Percentiles rank a stretch among this genome's conserved stretches.
Evolutionary conservation across 768 basidiomycete genomes (phyloP).

Genomic region (Omphalotus guepiniiformis): DNA sequence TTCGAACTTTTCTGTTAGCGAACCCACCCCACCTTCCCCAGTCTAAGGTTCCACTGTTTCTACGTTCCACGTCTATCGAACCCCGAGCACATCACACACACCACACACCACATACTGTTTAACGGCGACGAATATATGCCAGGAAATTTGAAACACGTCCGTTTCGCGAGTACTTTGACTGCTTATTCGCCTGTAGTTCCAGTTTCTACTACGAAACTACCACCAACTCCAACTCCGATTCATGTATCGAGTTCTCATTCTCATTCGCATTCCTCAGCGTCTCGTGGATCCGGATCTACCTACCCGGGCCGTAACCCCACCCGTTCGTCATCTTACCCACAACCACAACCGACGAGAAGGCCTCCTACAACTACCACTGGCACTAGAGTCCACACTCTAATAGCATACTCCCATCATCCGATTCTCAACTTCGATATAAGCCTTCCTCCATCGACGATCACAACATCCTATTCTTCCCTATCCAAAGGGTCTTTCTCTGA

Average conservation of each 20-base stretch:
- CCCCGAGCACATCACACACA: too few relatives aligned
- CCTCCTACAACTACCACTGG: neutral
- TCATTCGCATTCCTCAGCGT: neutral
- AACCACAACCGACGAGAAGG: neutral
- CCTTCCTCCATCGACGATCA: slow-evolving; percentile 26
- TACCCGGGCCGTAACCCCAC: neutral
- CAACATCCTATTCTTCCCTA: slow-evolving; percentile 12
- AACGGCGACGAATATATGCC: neutral
- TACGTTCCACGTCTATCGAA: too few relatives aligned
- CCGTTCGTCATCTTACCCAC: too few relatives aligned
- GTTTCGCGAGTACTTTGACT: slow-evolving; percentile 4
- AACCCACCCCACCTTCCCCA: slow-evolving; percentile 1
- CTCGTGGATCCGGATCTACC: neutral
- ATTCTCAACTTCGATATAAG: slow-evolving; percentile 35
- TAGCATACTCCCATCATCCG: slow-evolving; percentile 30
- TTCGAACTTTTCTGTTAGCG: too few relatives aligned
- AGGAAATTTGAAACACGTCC: slow-evolving; percentile 2
- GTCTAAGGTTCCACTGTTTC: too few relatives aligned
- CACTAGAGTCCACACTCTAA: slow-evolving; percentile 1
- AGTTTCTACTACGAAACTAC: neutral
- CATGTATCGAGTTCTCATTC: too few relatives aligned
- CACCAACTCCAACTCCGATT: too few relatives aligned
- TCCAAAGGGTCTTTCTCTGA: slow-evolving; percentile 32
- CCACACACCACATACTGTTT: too few relatives aligned
- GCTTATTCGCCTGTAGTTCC: slow-evolving; percentile 2